These are phyloP conservation scores for Aureobasidium uvarum DNA, from an alignment of 2,329 filamentous ascomycete species.

Conservation along the genomic window DNA sequence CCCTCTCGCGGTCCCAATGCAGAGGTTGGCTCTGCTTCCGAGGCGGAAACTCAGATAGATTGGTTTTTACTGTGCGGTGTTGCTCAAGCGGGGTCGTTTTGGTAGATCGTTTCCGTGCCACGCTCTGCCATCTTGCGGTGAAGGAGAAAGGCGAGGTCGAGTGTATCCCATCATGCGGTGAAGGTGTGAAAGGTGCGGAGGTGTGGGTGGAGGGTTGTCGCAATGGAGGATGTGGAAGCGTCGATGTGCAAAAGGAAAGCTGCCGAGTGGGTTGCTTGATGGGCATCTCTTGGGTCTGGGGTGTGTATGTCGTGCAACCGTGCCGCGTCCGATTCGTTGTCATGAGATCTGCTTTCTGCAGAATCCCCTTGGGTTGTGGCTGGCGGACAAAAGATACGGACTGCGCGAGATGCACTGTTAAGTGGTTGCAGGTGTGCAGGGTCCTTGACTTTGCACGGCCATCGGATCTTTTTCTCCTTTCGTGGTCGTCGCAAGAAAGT, in stretches of 20 bases:
- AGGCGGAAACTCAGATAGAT: constrained; percentile 16
- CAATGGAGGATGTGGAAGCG: neutral
- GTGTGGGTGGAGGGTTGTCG: neutral
- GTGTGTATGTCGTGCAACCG: constrained; percentile 10
- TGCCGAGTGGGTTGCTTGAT: neutral
- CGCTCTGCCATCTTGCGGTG: constrained; percentile 8
- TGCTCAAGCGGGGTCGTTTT: neutral
- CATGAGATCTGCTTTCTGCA: constrained; percentile 9
- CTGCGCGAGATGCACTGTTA: neutral
- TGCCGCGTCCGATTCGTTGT: constrained; percentile 14
- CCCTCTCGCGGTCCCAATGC: neutral
- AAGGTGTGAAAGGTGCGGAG: neutral
- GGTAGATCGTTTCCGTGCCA: neutral
- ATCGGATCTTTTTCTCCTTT: neutral
- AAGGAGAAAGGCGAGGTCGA: neutral
- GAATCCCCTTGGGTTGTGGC: neutral
- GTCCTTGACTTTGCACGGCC: neutral
- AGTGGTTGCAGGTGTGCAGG: constrained; percentile 14
- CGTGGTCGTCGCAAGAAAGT: neutral
- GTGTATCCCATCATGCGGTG: neutral
- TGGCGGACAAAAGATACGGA: neutral
- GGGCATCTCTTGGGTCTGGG: neutral
- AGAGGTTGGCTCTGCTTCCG: neutral
- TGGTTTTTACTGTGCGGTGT: neutral
- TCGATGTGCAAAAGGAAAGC: neutral